These are phyloP conservation scores for Sugiyamaella marilandica DNA, from an alignment of 805 yeast species.

Conservation along the genomic window DNA sequence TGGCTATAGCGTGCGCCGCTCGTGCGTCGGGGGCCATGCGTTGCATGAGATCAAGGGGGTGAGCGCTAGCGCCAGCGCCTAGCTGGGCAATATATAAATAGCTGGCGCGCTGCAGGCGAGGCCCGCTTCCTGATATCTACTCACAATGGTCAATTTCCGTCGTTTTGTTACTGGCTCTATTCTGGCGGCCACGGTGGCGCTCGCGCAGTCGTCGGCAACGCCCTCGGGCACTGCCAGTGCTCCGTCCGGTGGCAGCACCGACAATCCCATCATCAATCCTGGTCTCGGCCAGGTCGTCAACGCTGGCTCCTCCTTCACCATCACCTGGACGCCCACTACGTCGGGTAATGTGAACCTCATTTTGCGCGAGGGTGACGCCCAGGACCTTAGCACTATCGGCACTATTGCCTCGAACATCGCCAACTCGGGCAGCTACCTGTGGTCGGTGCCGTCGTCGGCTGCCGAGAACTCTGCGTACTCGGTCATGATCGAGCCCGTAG, in stretches of 20 bases:
- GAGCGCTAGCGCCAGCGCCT: background rate
- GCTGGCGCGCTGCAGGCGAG: background rate
- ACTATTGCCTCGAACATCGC: conserved; percentile 27
- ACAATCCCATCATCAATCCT: conserved; percentile 26
- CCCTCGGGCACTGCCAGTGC: conserved; percentile 7
- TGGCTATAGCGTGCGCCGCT: background rate
- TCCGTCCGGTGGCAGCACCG: conserved; percentile 14
- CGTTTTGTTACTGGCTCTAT: background rate
- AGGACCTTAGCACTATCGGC: conserved; percentile 21
- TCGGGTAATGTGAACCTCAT: conserved; percentile 25
- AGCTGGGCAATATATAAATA: background rate
- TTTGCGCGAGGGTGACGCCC: conserved; percentile 27
- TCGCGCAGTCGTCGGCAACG: background rate
- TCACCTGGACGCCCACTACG: conserved; percentile 31
- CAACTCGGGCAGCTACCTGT: conserved; percentile 29
- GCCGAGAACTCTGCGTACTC: conserved; percentile 24
- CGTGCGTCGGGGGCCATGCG: background rate
- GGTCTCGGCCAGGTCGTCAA: conserved; percentile 26
- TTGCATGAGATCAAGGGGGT: background rate
- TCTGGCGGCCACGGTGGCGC: background rate
- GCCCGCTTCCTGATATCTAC: background rate
- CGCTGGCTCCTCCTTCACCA: conserved; percentile 25
- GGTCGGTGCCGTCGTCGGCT: conserved; percentile 25
- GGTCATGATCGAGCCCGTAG: conserved; percentile 24
- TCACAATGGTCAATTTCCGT: background rate